Evolutionary conservation across 1,284 basidiomycete genomes (phyloP).

Genomic region (Pascua sp.): DNA sequence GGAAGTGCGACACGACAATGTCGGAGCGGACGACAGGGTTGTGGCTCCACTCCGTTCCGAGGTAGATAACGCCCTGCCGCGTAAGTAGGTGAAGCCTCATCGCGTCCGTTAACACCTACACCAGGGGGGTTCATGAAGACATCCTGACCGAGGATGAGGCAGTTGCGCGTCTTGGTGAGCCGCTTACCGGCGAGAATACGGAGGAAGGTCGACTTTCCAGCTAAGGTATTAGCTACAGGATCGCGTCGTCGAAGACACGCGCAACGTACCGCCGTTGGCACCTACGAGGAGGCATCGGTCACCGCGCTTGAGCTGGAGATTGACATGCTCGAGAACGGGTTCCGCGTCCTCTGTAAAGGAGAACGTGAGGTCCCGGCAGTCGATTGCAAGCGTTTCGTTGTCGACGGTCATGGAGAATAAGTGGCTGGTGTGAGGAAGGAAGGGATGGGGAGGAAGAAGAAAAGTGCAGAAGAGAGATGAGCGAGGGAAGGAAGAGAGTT

Average conservation of each 20-base stretch:
- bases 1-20: slow-evolving; percentile 81
- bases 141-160: slow-evolving; percentile 72
- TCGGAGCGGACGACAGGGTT: slow-evolving; percentile 94
- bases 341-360: slow-evolving; percentile 53
- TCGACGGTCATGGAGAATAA: slow-evolving; percentile 7
- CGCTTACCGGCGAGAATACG: slow-evolving; percentile 92
- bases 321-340: slow-evolving; percentile 62
- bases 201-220: slow-evolving; percentile 92
- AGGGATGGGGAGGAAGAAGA: slow-evolving; percentile 1
- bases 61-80: slow-evolving; percentile 71
- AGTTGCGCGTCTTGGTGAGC: slow-evolving; percentile 64
- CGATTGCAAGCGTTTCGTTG: slow-evolving; percentile 50
- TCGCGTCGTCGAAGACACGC: too few relatives aligned
- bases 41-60: slow-evolving; percentile 92
- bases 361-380: slow-evolving; percentile 63
- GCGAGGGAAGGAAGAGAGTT: too few relatives aligned
- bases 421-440: slow-evolving; percentile 3
- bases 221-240: slow-evolving; percentile 47
- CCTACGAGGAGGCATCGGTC: slow-evolving; percentile 80
- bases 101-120: slow-evolving; percentile 28
- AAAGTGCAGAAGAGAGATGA: neutral
- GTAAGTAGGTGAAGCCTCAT: neutral
- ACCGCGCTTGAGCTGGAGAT: slow-evolving; percentile 64
- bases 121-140: slow-evolving; percentile 65
- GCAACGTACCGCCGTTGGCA: slow-evolving; percentile 75